Evolutionary conservation across 2,329 filamentous ascomycete species (phyloP).

Genomic region (Pyrenophora seminiperda): DNA sequence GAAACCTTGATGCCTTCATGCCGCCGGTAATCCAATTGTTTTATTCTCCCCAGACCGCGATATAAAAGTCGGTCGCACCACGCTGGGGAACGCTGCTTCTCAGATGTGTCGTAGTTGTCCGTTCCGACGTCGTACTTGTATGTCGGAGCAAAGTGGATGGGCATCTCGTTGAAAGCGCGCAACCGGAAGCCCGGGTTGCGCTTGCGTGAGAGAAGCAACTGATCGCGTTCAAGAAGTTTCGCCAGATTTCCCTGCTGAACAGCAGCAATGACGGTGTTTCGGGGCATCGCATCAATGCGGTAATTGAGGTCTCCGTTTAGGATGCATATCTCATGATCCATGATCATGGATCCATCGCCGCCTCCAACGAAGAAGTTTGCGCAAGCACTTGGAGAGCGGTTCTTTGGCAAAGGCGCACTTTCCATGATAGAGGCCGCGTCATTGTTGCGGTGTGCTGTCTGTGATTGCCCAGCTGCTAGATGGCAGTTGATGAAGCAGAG

Average conservation of each 20-base stretch:
- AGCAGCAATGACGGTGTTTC: slow-evolving; percentile 87
- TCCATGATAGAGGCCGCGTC: slow-evolving; percentile 92
- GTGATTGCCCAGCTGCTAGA: slow-evolving; percentile 88
- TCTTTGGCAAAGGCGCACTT: slow-evolving; percentile 71
- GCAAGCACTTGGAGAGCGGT: slow-evolving; percentile 68
- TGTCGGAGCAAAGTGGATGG: slow-evolving; percentile 90
- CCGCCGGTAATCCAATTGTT: slow-evolving; percentile 83
- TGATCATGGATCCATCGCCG: slow-evolving; percentile 92
- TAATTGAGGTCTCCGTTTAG: slow-evolving; percentile 97
- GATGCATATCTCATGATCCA: slow-evolving; percentile 97
- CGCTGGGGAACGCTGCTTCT: slow-evolving; percentile 91
- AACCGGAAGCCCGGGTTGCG: slow-evolving; percentile 90
- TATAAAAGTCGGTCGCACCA: slow-evolving; percentile 97
- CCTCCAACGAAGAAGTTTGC: slow-evolving; percentile 84
- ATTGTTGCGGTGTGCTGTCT: slow-evolving; percentile 88
- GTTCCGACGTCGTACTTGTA: slow-evolving; percentile 99
- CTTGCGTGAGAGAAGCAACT: slow-evolving; percentile 84
- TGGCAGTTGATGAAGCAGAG: slow-evolving; percentile 98
- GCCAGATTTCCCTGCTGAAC: slow-evolving; percentile 78
- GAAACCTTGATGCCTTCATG: slow-evolving; percentile 84
- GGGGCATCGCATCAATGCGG: slow-evolving; percentile 95
- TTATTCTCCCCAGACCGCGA: slow-evolving; percentile 77
- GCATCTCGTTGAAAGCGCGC: slow-evolving; percentile 85
- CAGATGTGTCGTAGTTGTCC: slow-evolving; percentile 89
- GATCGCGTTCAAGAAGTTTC: slow-evolving; percentile 90